Base-by-base conservation (phyloP, 805 yeast genomes). In the Peterozyma xylosa region DNA sequence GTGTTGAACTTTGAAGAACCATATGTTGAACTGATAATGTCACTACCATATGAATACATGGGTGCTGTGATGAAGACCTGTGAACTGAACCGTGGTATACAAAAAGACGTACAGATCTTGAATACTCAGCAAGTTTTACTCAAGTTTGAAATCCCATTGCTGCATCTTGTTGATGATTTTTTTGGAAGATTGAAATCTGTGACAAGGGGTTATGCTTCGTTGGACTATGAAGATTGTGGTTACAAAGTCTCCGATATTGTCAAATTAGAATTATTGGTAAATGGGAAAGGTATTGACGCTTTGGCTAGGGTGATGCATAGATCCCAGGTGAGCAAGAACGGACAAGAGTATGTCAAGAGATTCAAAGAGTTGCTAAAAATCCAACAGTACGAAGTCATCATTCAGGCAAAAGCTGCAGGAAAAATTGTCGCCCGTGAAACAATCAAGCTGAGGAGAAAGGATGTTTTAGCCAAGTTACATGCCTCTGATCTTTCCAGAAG, bases 181-280 rank as follows among this genome's bases (percentile, higher is more conserved):
- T 90, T 93, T 62, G 98, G 98, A 2, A 87, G 86, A 58, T 70
- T 91, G 46, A 91, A 91, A 59, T 90, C 96, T 1, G 74, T 80
- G 1, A 87, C 98, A 0, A 78, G 80, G 56, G 99, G 99, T 1
- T 91, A 86, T 63, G 98, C 96, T 0, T 86, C 96, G 0, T 68
- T 91, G 42, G 98, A 91, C 63, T 91, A 91, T 56, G 97, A 93
- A 53, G 98, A 91, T 57, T 80, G 84, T 4, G 99, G 98, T 0
- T 91, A 89, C 63, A 73, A 68, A 50, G 74, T 77, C 32, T 78
- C 95, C 1, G 89, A 86, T 56, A 78, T 91, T 17, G 89, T 86
- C 32, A 93, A 91, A 57, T 66, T 91, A 66, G 97, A 91, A 58
- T 70, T 93, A 38, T 68, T 91, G 45, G 96, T 91, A 4, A 93